Conservation (phyloP, 202 grass and related monocot genomes). For the Musa balbisiana region DNA sequence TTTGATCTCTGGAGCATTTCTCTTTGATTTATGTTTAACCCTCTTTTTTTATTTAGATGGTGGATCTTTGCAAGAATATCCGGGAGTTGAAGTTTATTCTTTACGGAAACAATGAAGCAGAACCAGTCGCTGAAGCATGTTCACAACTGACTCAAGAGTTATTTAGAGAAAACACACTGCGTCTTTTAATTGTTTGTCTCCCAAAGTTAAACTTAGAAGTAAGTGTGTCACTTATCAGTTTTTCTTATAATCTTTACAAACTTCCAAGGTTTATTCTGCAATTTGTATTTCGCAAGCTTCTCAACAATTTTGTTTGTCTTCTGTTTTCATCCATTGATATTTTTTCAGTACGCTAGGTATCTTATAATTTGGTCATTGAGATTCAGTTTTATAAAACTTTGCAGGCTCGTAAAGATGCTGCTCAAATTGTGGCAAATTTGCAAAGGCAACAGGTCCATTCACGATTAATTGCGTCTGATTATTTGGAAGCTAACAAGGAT, state of each 20-base stretch:
- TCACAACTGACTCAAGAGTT: slow-evolving; percentile 43
- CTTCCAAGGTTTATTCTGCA: not conserved
- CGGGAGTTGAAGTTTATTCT: slow-evolving; percentile 56
- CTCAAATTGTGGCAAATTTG: slow-evolving; percentile 48
- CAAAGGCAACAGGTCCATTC: slow-evolving; percentile 49
- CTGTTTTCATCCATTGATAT: not conserved
- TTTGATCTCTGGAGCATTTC: slow-evolving; percentile 26
- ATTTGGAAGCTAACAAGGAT: slow-evolving; percentile 50
- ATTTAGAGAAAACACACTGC: slow-evolving; percentile 41
- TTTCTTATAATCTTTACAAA: not conserved
- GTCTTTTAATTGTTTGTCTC: slow-evolving; percentile 39
- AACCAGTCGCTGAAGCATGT: slow-evolving; percentile 33
- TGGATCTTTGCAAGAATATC: slow-evolving; percentile 37
- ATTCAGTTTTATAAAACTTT: not conserved
- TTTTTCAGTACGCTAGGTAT: not conserved
- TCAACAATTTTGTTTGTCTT: not conserved
- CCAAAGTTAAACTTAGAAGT: slow-evolving; percentile 44
- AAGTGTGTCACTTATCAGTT: slow-evolving; percentile 3
- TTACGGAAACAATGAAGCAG: slow-evolving; percentile 39
- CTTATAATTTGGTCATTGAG: not conserved
- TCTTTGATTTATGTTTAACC: not conserved
- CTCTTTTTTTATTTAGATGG: slow-evolving; percentile 27
- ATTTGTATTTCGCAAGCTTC: not conserved
- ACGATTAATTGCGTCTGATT: slow-evolving; percentile 43
- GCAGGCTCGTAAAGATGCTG: slow-evolving; percentile 50